Percentiles rank a stretch among this genome's conserved stretches.
phyloP scores from a whole-genome alignment of 805 yeast genomes.

The Lipomyces spencermartinsiae region DNA sequence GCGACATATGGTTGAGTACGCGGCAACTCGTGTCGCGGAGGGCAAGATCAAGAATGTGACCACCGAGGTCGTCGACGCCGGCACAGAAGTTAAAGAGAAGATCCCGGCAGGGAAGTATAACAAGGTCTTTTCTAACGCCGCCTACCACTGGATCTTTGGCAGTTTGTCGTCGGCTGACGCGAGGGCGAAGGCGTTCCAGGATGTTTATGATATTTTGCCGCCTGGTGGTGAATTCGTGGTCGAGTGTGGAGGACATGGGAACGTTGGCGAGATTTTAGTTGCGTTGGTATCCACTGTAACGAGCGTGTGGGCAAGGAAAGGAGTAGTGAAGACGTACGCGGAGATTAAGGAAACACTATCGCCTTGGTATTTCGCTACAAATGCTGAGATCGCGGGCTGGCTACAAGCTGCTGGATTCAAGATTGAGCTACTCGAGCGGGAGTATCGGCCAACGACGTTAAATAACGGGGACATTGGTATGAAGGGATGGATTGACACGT shows the following conservation, averaged over 20 bases:
- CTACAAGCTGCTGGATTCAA: conserved; percentile 39
- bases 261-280: conserved; percentile 40
- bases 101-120: conserved; percentile 30
- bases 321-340: conserved; percentile 12
- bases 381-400: conserved; percentile 22
- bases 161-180: conserved; percentile 11
- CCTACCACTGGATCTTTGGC: conserved; percentile 42
- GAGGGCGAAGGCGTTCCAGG: conserved; percentile 33
- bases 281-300: conserved; percentile 34
- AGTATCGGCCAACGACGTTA: conserved; percentile 39
- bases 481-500: conserved; percentile 40
- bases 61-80: conserved; percentile 29
- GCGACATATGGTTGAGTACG: conserved; percentile 22
- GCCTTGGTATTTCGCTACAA: conserved; percentile 41
- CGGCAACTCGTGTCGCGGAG: conserved; percentile 15
- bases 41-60: conserved; percentile 19
- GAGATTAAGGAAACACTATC: conserved; percentile 19
- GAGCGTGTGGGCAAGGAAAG: conserved; percentile 20
- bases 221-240: conserved; percentile 39
- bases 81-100: conserved; percentile 1
- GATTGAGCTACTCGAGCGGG: conserved; percentile 37
- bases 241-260: conserved; percentile 42
- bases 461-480: conserved; percentile 36
- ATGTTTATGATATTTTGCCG: conserved; percentile 32
- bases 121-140: conserved; percentile 43